Percentiles rank a stretch among this genome's conserved stretches.
Evolutionary conservation across 2,329 filamentous ascomycete genomes (phyloP).

Genomic region (Coniochaeta prunicola): DNA sequence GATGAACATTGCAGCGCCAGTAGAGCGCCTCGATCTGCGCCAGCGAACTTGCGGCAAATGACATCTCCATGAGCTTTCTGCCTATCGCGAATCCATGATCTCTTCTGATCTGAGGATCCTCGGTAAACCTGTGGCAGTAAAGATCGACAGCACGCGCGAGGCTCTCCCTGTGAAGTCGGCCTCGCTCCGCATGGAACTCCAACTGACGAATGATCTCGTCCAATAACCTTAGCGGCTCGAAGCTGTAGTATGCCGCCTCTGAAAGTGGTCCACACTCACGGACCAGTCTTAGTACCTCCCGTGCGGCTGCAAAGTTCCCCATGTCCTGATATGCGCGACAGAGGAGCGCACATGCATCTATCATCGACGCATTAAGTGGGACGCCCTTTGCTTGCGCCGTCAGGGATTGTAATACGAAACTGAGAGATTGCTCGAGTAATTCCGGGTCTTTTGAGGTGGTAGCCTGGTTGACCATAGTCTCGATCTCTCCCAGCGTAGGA

Average conservation of each 20-base stretch:
- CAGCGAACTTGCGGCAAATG: slow-evolving; percentile 14
- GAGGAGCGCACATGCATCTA: slow-evolving; percentile 19
- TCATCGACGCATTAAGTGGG: slow-evolving; percentile 7
- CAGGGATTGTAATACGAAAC: background rate
- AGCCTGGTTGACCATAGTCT: slow-evolving; percentile 6
- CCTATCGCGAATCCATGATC: slow-evolving; percentile 13
- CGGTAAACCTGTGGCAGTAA: slow-evolving; percentile 21
- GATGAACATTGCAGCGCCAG: slow-evolving; percentile 20
- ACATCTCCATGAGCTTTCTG: slow-evolving; percentile 18
- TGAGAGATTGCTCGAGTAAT: background rate
- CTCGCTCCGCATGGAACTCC: background rate
- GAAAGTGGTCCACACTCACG: slow-evolving; percentile 19
- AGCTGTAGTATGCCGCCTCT: slow-evolving; percentile 25
- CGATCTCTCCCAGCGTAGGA: slow-evolving; percentile 9
- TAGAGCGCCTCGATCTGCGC: slow-evolving; percentile 20
- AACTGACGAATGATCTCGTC: slow-evolving; percentile 15
- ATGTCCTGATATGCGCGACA: slow-evolving; percentile 23
- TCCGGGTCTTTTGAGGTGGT: background rate
- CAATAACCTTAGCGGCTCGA: slow-evolving; percentile 26
- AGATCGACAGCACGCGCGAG: slow-evolving; percentile 19
- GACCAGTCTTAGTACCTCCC: slow-evolving; percentile 19
- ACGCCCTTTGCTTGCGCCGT: background rate
- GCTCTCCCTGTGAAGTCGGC: background rate
- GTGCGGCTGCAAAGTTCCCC: slow-evolving; percentile 22
- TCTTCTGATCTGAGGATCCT: slow-evolving; percentile 7